Conservation (phyloP, 2,329 filamentous ascomycete genomes). For the Fusarium sp. region DNA sequence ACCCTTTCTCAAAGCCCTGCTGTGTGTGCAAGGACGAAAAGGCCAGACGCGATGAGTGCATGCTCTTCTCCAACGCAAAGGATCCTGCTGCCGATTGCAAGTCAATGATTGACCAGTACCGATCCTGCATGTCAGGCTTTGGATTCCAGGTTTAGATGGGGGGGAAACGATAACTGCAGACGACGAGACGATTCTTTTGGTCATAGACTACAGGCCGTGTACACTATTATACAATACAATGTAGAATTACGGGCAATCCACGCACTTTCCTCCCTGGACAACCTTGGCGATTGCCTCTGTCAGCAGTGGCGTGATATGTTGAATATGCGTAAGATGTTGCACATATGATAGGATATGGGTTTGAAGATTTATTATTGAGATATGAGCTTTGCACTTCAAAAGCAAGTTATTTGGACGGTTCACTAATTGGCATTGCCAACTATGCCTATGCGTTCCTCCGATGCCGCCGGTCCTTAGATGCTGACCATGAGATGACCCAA, state of each 20-base stretch:
- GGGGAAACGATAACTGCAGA: background rate
- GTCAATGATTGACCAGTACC: slow-evolving; percentile 85
- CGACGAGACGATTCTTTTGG: slow-evolving; percentile 12
- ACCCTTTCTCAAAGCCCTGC: slow-evolving; percentile 76
- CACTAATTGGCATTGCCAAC: background rate
- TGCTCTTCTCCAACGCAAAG: slow-evolving; percentile 91
- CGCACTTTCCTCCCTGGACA: slow-evolving; percentile 41
- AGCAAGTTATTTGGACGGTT: background rate
- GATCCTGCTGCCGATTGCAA: slow-evolving; percentile 88
- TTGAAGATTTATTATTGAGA: background rate
- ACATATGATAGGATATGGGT: background rate
- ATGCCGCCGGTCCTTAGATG: background rate
- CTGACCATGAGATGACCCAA: background rate
- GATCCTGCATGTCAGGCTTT: slow-evolving; percentile 90
- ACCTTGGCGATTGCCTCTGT: background rate
- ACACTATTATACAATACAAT: slow-evolving; percentile 42
- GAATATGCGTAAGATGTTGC: background rate
- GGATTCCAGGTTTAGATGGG: slow-evolving; percentile 80
- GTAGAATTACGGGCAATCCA: slow-evolving; percentile 44
- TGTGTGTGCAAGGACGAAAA: slow-evolving; percentile 99
- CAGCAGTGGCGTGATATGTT: slow-evolving; percentile 42
- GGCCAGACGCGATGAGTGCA: slow-evolving; percentile 92
- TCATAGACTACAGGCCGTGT: slow-evolving; percentile 35
- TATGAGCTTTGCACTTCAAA: background rate
- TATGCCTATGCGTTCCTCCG: background rate